These are phyloP conservation scores for Talaromyces albobiverticillius DNA, from an alignment of 2,329 filamentous ascomycete genomes.

Conservation along the genomic window DNA sequence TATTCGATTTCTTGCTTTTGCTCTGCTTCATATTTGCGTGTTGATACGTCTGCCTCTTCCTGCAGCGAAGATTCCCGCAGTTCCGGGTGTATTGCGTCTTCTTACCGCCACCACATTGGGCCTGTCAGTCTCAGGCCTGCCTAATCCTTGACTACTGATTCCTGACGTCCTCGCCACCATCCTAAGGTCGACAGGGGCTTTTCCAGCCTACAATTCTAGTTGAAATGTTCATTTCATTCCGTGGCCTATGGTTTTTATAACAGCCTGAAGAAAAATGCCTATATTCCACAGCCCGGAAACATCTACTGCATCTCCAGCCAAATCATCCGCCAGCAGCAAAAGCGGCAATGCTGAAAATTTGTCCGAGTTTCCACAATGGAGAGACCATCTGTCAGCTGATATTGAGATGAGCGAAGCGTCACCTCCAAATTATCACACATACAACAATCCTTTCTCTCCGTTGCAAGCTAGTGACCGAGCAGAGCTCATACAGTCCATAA, in stretches of 20 bases:
- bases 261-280: slow-evolving; percentile 24
- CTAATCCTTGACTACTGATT: background rate
- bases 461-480: slow-evolving; percentile 56
- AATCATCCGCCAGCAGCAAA: slow-evolving; percentile 2
- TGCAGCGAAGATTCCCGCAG: too few species aligned
- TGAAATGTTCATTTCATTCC: slow-evolving; percentile 4
- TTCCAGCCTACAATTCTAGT: background rate
- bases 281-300: slow-evolving; percentile 28
- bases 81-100: background rate
- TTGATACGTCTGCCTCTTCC: too few species aligned
- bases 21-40: too few species aligned
- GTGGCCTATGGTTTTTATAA: background rate
- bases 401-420: slow-evolving; percentile 17
- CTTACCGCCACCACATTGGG: slow-evolving; percentile 8
- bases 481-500: slow-evolving; percentile 80
- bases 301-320: slow-evolving; percentile 11
- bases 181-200: background rate
- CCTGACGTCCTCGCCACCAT: background rate
- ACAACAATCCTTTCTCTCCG: slow-evolving; percentile 18
- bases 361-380: slow-evolving; percentile 15
- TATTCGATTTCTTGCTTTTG: too few species aligned
- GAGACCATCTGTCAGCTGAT: slow-evolving; percentile 13
- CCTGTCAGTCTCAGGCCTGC: background rate
- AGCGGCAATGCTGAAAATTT: slow-evolving; percentile 13
- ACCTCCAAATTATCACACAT: slow-evolving; percentile 16